These are phyloP conservation scores for Straminergon stramineum DNA, from an alignment of 225 moss, liverwort and hornwort genomes.

Conservation along the genomic window DNA sequence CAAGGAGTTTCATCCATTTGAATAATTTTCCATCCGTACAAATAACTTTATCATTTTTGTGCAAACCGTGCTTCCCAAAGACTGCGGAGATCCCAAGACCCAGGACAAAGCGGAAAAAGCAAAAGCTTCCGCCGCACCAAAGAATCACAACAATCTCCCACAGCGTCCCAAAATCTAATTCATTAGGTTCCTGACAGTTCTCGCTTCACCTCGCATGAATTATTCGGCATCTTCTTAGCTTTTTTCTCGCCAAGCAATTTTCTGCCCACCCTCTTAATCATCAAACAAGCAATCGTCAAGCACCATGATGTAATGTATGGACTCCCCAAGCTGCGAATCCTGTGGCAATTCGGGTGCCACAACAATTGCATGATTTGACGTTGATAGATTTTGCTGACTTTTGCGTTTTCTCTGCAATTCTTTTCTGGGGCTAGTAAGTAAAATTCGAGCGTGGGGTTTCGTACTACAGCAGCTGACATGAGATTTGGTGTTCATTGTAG, in stretches of 20 bases:
- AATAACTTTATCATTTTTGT: background rate
- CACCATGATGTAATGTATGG: slow-evolving; percentile 6
- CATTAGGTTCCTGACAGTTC: background rate
- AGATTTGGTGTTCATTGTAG: background rate
- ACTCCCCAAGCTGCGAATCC: background rate
- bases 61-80: background rate
- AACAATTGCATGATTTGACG: background rate
- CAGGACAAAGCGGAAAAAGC: background rate
- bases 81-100: background rate
- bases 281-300: background rate
- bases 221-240: background rate
- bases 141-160: background rate
- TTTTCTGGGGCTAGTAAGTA: background rate
- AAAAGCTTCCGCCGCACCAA: background rate
- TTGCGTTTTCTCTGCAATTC: background rate
- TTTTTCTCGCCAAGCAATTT: background rate
- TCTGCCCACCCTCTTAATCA: background rate
- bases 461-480: background rate
- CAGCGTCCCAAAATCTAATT: background rate
- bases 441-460: background rate
- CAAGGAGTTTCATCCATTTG: background rate
- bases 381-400: background rate
- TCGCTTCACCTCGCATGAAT: background rate
- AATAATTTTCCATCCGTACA: background rate
- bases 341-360: background rate